Base-by-base conservation (phyloP, 2,329 filamentous ascomycete species). In the Monosporascus sp. region DNA sequence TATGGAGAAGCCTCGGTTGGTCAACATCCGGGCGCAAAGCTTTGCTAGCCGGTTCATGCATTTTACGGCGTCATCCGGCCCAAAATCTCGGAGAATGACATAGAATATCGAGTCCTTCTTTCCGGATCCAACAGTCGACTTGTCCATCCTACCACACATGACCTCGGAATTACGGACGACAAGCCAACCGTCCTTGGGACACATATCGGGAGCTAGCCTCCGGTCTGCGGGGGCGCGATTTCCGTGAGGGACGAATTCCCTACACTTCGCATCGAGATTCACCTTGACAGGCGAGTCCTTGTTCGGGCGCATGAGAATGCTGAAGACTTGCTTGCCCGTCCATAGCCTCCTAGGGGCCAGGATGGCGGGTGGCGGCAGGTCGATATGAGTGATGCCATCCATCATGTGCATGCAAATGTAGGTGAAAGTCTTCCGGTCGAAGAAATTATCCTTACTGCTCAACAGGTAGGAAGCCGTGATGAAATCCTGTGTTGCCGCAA, bases 41-140 rank as follows among this genome's bases (percentile, higher is more conserved):
- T 91, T 96, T 0, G 94, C 90, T 28, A 99, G 76, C 22, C 94
- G 82, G 65, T 96, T 97, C 94, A 99, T 99, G 51, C 89, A 91
- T 53, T 85, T 82, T 0, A 93, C 91, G 7, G 94, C 91, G 53
- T 89, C 86, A 51, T 96, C 88, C 1, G 92, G 89, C 1, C 94
- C 94, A 63, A 89, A 99, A 74, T 99, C 94, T 76, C 94, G 84
- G 62, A 97, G 83, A 67, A 99, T 93, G 53, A 97, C 88, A 66
- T 97, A 99, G 67, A 97, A 99, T 20, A 99, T 86, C 0, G 92
- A 97, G 68, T 96, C 93, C 68, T 99, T 99, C 77, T 97, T 97
- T 63, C 94, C 94, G 6, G 90, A 86, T 62, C 94, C 94, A n/a
- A 99, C 90, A 0, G 92, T 97, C 1, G 90, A 89, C 73, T 99